These are phyloP conservation scores for Pelargonium australe DNA, from an alignment of 441 rosid species.

Conservation along the genomic window DNA sequence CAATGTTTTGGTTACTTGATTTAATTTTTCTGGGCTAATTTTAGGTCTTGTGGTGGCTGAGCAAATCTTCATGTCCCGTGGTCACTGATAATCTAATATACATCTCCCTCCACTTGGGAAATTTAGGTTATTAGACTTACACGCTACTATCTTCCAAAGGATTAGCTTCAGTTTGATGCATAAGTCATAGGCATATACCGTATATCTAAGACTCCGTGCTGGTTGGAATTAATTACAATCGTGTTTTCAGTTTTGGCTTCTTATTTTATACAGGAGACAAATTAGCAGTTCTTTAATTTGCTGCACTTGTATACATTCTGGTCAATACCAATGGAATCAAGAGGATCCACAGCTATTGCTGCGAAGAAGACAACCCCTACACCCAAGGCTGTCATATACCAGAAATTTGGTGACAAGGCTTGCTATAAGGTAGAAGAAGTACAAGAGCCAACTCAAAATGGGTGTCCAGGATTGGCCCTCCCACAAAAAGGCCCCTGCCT, in stretches of 20 bases:
- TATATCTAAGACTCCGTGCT: not conserved
- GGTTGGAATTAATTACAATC: not conserved
- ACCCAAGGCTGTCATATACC: slow-evolving; percentile 72
- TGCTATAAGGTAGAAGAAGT: slow-evolving; percentile 67
- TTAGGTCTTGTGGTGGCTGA: not conserved
- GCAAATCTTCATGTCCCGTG: not conserved
- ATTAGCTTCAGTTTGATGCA: not conserved
- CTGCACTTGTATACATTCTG: not conserved
- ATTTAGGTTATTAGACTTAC: not conserved
- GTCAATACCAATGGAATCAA: slow-evolving; percentile 26
- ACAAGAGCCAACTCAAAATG: slow-evolving; percentile 46
- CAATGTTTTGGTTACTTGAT: not conserved
- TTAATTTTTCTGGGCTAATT: not conserved
- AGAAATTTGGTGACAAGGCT: slow-evolving; percentile 65
- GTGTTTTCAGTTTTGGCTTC: slow-evolving; percentile 5
- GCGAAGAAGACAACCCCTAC: slow-evolving; percentile 39
- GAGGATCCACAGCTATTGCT: slow-evolving; percentile 23
- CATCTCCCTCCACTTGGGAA: not conserved
- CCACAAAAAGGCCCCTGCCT: slow-evolving; percentile 70
- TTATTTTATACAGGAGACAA: not conserved
- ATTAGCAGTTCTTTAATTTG: not conserved
- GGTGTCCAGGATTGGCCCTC: slow-evolving; percentile 75
- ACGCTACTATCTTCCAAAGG: too few species aligned
- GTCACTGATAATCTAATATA: not conserved
- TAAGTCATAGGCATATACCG: not conserved